These are phyloP conservation scores for Albifimbria verrucaria DNA, from an alignment of 2,329 filamentous ascomycete genomes.

Conservation along the genomic window DNA sequence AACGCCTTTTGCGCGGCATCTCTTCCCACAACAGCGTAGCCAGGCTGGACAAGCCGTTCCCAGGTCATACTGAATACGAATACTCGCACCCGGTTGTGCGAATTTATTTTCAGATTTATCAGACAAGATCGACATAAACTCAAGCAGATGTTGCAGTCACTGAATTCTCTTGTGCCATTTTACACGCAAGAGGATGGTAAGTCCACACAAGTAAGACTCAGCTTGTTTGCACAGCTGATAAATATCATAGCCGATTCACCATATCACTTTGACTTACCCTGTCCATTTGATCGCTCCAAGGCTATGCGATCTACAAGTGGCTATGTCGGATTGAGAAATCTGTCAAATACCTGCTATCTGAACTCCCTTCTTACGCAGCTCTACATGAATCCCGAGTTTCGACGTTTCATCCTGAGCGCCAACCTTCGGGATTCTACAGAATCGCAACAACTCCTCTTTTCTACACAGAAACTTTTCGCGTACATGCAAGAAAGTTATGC, in stretches of 20 bases:
- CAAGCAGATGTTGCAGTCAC: slow-evolving; percentile 42
- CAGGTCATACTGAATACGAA: slow-evolving; percentile 46
- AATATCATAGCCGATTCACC: slow-evolving; percentile 33
- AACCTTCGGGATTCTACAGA: slow-evolving; percentile 50
- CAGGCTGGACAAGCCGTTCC: slow-evolving; percentile 27
- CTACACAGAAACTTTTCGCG: slow-evolving; percentile 79
- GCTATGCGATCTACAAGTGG: slow-evolving; percentile 73
- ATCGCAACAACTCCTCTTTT: slow-evolving; percentile 66
- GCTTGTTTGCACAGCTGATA: slow-evolving; percentile 6
- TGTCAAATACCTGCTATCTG: slow-evolving; percentile 95
- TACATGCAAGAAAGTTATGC: slow-evolving; percentile 80
- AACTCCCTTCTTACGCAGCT: slow-evolving; percentile 93
- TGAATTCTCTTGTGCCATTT: slow-evolving; percentile 32
- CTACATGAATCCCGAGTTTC: slow-evolving; percentile 91
- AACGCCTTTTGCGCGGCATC: slow-evolving; percentile 58
- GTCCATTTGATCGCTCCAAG: slow-evolving; percentile 61
- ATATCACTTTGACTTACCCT: slow-evolving; percentile 60
- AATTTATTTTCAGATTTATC: slow-evolving; percentile 55
- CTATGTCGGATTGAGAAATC: slow-evolving; percentile 85
- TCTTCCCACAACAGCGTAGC: slow-evolving; percentile 57
- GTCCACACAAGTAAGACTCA: slow-evolving; percentile 15
- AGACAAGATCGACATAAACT: slow-evolving; percentile 49
- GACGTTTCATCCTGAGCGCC: slow-evolving; percentile 75
- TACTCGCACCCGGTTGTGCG: slow-evolving; percentile 58
- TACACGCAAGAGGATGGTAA: slow-evolving; percentile 37